phyloP scores from a whole-genome alignment of 306 rosid genomes.

The Vachellia pachyceras region DNA sequence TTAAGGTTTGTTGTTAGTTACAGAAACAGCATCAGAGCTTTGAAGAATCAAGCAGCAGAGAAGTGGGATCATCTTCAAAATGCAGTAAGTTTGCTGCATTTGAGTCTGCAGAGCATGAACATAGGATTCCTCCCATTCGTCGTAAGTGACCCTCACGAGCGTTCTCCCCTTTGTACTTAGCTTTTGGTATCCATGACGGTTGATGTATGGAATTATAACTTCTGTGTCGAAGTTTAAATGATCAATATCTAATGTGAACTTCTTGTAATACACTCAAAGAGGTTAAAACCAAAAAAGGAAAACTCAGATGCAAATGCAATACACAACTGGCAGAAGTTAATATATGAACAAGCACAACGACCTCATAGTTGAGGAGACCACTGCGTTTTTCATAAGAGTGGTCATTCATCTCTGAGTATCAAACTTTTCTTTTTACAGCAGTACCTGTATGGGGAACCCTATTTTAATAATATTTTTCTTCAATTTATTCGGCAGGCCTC shows the following conservation, averaged over 20 bases:
- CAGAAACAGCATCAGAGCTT: conserved; percentile 63
- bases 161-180: neutral
- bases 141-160: conserved; percentile 56
- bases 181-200: conserved; percentile 15
- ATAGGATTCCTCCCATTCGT: conserved; percentile 83
- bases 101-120: conserved; percentile 62
- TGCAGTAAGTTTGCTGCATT: conserved; percentile 58
- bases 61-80: conserved; percentile 75
- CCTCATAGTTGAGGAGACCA: conserved; percentile 47
- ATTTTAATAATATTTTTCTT: no score
- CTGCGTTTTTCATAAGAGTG: conserved; percentile 46
- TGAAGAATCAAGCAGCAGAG: conserved; percentile 63
- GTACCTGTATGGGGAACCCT: no score
- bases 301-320: neutral
- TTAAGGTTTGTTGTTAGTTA: conserved; percentile 8
- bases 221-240: neutral
- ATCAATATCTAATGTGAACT: conserved; percentile 1
- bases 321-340: conserved; percentile 43
- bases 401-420: conserved; percentile 43
- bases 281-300: conserved; percentile 29
- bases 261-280: neutral
- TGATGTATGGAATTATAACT: neutral
- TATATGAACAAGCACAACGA: conserved; percentile 29
- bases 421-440: conserved; percentile 39
- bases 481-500: no score